phyloP scores from a whole-genome alignment of 2,329 filamentous ascomycete species.

The Fusarium cicatricum region DNA sequence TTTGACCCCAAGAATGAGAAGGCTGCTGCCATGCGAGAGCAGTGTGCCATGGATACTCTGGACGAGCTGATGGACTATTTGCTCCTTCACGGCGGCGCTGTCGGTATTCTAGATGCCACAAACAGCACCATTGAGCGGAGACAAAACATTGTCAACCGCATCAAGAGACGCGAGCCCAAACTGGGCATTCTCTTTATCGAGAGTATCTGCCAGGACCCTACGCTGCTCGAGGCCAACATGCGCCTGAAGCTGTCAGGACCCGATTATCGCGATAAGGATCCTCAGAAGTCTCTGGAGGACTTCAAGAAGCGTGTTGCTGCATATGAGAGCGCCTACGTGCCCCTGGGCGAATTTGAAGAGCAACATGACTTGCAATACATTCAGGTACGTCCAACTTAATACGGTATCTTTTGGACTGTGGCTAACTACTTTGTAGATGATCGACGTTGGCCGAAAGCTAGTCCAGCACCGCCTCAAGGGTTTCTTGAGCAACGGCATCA shows the following conservation, averaged over 20 bases:
- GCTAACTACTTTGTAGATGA: conserved; percentile 68
- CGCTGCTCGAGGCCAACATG: conserved; percentile 94
- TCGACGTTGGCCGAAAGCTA: conserved; percentile 95
- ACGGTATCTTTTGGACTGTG: not conserved
- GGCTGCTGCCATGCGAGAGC: conserved; percentile 84
- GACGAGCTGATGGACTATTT: conserved; percentile 94
- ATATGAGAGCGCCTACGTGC: conserved; percentile 93
- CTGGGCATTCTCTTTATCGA: conserved; percentile 95
- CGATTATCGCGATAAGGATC: conserved; percentile 95
- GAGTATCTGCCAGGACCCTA: conserved; percentile 87
- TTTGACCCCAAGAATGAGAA: conserved; percentile 90
- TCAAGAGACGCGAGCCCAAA: conserved; percentile 83
- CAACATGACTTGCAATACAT: conserved; percentile 92
- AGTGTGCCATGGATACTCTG: conserved; percentile 89
- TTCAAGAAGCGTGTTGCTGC: conserved; percentile 93
- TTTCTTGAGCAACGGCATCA: conserved; percentile 90
- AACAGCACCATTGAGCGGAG: conserved; percentile 93
- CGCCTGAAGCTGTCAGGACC: conserved; percentile 94
- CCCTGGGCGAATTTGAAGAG: conserved; percentile 91
- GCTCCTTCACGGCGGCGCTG: conserved; percentile 80
- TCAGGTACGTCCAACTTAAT: conserved; percentile 58
- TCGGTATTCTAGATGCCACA: conserved; percentile 96
- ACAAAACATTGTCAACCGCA: conserved; percentile 82
- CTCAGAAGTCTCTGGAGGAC: conserved; percentile 81
- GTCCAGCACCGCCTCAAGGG: conserved; percentile 90